A percentile compares a stretch with the other conserved stretches of the same genome.
These are phyloP conservation scores for Chloroidium sp. DNA, from an alignment of 163 green algal species.

Conservation along the genomic window DNA sequence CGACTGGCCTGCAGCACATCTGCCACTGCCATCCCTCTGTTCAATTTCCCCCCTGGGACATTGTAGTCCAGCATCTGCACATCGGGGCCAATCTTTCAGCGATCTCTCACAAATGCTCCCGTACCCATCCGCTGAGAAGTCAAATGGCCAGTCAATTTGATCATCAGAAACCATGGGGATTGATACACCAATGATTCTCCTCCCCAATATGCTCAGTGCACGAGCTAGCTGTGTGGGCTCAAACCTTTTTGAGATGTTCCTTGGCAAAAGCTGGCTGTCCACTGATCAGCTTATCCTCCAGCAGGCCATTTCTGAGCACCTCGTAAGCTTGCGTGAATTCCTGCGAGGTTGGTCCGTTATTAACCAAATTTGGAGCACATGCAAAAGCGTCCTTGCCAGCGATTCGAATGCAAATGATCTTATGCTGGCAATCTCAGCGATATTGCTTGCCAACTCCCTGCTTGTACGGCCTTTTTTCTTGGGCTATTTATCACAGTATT, in stretches of 20 bases:
- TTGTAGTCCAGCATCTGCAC: slow-evolving; percentile 89
- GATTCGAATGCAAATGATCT: no score
- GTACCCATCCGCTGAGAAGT: background rate
- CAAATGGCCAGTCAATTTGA: background rate
- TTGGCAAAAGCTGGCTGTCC: slow-evolving; percentile 50
- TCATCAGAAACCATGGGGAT: background rate
- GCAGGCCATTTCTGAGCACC: slow-evolving; percentile 61
- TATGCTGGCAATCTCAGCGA: no score
- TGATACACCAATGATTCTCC: no score
- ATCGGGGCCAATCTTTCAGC: slow-evolving; percentile 11
- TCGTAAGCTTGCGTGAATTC: slow-evolving; percentile 73
- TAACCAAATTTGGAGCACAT: no score
- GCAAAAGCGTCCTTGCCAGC: no score
- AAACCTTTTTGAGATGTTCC: slow-evolving; percentile 63
- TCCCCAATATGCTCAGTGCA: no score
- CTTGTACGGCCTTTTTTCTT: no score
- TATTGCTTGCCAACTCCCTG: no score
- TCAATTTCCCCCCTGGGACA: slow-evolving; percentile 89
- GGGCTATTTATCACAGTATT: no score
- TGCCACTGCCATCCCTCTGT: slow-evolving; percentile 92
- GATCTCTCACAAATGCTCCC: background rate
- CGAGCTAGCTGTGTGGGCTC: background rate
- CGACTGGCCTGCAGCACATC: slow-evolving; percentile 52
- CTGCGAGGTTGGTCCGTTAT: slow-evolving; percentile 27
- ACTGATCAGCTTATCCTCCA: slow-evolving; percentile 53